phyloP scores from a whole-genome alignment of 768 basidiomycete species.

The Boletellus emodensis region DNA sequence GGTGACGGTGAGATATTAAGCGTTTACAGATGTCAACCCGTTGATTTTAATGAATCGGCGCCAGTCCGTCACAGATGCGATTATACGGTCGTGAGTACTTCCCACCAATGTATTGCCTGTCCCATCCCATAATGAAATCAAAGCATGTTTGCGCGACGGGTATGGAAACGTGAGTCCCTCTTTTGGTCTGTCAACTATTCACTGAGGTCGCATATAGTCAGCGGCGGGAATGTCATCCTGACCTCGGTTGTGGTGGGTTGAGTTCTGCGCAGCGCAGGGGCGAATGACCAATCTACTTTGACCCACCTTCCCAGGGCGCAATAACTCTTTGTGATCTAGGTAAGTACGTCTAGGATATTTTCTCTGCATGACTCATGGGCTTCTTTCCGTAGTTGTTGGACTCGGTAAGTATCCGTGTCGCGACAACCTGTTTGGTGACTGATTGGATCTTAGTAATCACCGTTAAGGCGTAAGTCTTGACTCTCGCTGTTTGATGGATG shows the following conservation, averaged over 20 bases:
- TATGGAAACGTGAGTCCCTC: slow-evolving; percentile 43
- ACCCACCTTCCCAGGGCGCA: slow-evolving; percentile 23
- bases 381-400: slow-evolving; percentile 6
- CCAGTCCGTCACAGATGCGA: slow-evolving; percentile 46
- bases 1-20: slow-evolving; percentile 43
- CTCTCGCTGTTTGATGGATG: background rate
- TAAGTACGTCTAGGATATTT: slow-evolving; percentile 22
- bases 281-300: background rate
- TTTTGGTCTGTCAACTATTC: background rate
- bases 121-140: background rate
- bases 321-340: slow-evolving; percentile 44
- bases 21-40: background rate
- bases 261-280: background rate
- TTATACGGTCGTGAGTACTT: slow-evolving; percentile 37
- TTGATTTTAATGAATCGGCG: background rate
- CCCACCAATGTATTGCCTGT: background rate
- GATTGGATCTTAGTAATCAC: slow-evolving; percentile 40
- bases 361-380: background rate
- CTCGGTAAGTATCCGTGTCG: slow-evolving; percentile 3
- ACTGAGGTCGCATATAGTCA: slow-evolving; percentile 33
- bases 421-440: background rate
- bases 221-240: slow-evolving; percentile 39
- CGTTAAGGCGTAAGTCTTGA: slow-evolving; percentile 41
- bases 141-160: slow-evolving; percentile 46
- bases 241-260: slow-evolving; percentile 45